A percentile compares a stretch with the other conserved stretches of the same genome.
These are phyloP conservation scores for Solanum sitiens DNA, from an alignment of 257 asterid species.

Conservation along the genomic window DNA sequence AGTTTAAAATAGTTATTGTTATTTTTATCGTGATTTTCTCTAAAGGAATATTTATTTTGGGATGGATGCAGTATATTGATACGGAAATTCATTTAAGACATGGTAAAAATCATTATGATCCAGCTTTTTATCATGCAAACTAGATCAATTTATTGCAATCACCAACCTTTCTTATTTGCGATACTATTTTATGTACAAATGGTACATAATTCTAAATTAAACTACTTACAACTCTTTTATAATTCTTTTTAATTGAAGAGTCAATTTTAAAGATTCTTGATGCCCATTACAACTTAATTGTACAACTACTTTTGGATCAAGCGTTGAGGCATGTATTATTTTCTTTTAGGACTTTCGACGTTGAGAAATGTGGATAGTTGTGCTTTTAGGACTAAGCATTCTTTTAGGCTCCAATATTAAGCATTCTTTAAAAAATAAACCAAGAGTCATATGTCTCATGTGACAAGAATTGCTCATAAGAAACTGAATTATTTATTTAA, in stretches of 20 bases:
- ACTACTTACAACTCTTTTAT: not conserved
- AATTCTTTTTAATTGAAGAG: not conserved
- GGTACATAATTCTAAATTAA: not conserved
- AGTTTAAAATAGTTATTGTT: not conserved
- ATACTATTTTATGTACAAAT: not conserved
- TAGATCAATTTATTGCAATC: not conserved
- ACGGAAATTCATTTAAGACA: constrained; percentile 11
- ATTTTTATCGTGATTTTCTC: no score
- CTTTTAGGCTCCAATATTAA: no score
- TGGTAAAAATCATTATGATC: not conserved
- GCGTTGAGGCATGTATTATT: not conserved
- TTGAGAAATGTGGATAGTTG: not conserved
- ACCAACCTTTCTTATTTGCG: not conserved
- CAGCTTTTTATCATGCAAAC: not conserved
- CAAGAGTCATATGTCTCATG: not conserved
- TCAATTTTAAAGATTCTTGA: not conserved
- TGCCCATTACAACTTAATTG: not conserved
- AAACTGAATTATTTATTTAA: not conserved
- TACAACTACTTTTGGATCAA: not conserved
- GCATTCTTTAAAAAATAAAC: not conserved
- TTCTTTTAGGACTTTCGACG: not conserved
- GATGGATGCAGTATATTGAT: not conserved
- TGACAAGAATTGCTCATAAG: not conserved
- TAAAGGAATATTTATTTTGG: not conserved
- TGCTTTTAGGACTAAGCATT: not conserved